Base-by-base conservation (phyloP, 306 rosid species). In the Quercus bicolor region DNA sequence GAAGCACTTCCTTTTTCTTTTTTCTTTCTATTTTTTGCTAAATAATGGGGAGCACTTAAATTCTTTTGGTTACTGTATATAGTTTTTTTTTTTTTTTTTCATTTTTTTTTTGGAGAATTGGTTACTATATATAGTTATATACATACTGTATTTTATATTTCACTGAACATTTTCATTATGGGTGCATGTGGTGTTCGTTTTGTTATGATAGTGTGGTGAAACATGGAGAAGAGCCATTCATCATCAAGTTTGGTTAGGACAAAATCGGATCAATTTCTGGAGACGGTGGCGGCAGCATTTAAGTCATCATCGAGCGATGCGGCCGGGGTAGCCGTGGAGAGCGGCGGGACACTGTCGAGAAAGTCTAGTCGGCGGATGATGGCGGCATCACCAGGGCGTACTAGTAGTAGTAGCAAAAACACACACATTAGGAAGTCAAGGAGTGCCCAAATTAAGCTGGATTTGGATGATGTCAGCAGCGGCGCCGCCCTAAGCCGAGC, bases 401-500 rank as follows among this genome's bases (percentile, higher is more conserved):
- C 78, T 24, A 57, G 83, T 13, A 68, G 84, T 12, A 77, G 79
- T 3, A 76, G 89, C 14, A 92, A 52, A 80, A 91, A 90, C 89
- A 68, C 96, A 1, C 99, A 91, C 85, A 96, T 96, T 37, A 91
- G 98, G 85, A 96, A 96, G 89, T 86, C 94, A 0, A 84, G 96
- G 78, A 96, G 99, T 61, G 99, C 96, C 40, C 99, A 96, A 74
- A 34, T 95, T 81, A 95, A 90, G 90, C 28, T 90, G 14, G 98
- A 93, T 1, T 12, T 93, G 24, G 98, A 90, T 71, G 99, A 96
- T 29, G 54, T 91, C 53, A 83, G 79, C 52, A 91, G 90, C 31
- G 98, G 99, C 4, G 98, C 98, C 0, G 97, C 94, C 21, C 89
- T 96, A 0, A 96, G 99, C 68, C 78, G 99, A 72, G 99, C 98